A percentile compares a stretch with the other conserved stretches of the same genome.
phyloP scores from a whole-genome alignment of 2,329 filamentous ascomycete genomes.

The Fusarium falciforme region DNA sequence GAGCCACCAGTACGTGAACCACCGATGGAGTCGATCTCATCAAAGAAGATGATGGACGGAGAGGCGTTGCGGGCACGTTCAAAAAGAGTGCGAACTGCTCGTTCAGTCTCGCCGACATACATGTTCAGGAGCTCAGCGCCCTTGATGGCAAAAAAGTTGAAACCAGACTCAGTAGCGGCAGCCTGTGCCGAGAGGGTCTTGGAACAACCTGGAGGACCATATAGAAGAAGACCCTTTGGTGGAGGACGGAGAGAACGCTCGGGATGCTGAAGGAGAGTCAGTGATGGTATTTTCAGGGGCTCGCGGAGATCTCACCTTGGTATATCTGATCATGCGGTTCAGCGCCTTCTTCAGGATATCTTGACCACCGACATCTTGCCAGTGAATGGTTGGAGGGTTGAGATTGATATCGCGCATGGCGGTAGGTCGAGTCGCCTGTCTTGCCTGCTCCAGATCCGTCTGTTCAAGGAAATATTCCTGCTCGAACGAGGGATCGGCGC shows the following conservation, averaged over 20 bases:
- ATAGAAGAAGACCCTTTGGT: constrained; percentile 86
- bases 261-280: constrained; percentile 40
- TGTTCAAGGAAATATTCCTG: constrained; percentile 47
- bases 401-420: constrained; percentile 92
- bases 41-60: constrained; percentile 95
- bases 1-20: constrained; percentile 61
- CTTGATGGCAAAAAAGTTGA: constrained; percentile 96
- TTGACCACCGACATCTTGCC: constrained; percentile 90
- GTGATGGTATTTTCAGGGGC: background rate
- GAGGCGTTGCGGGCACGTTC: constrained; percentile 85
- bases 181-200: constrained; percentile 95
- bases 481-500: constrained; percentile 6
- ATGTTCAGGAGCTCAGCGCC: constrained; percentile 94
- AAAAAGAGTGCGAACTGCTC: constrained; percentile 86
- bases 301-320: constrained; percentile 44
- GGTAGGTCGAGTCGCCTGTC: constrained; percentile 78
- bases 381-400: constrained; percentile 86
- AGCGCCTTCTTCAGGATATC: constrained; percentile 76
- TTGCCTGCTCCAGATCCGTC: constrained; percentile 72
- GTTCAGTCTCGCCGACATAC: constrained; percentile 96
- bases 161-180: constrained; percentile 87
- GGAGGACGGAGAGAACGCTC: constrained; percentile 62
- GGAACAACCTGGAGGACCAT: constrained; percentile 93
- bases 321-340: constrained; percentile 60
- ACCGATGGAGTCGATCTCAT: constrained; percentile 92